Percentiles rank a stretch among this genome's conserved stretches.
Evolutionary conservation across 1,139 yeast species (phyloP).

Genomic region (Eremothecium gossypii): DNA sequence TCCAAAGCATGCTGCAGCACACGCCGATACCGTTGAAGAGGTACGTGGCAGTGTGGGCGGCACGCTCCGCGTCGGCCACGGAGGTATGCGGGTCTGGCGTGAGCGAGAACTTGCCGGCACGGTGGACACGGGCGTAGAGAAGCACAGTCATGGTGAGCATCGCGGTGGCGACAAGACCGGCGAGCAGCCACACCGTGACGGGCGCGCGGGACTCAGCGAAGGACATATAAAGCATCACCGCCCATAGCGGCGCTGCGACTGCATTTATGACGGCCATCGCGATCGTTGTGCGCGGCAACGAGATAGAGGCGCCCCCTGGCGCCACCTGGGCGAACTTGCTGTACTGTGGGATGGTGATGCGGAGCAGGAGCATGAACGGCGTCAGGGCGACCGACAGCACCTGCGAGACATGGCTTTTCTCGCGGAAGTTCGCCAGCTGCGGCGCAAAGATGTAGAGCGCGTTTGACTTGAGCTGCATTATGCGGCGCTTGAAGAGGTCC

Average conservation of each 20-base stretch:
- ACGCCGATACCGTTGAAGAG: constrained; percentile 43
- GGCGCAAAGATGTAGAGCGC: constrained; percentile 19
- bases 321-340: constrained; percentile 7
- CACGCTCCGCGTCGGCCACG: background rate
- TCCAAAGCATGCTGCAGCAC: constrained; percentile 68
- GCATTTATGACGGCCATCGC: constrained; percentile 18
- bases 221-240: constrained; percentile 14
- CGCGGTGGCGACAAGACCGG: constrained; percentile 9
- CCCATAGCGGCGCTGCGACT: constrained; percentile 17
- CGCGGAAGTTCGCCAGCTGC: constrained; percentile 20
- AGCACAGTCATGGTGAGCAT: constrained; percentile 7
- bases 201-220: constrained; percentile 10
- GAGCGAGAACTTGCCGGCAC: constrained; percentile 19
- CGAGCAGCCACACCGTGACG: constrained; percentile 12
- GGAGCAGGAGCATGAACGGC: constrained; percentile 24
- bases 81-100: background rate
- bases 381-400: constrained; percentile 19
- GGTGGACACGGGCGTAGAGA: constrained; percentile 10
- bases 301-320: background rate
- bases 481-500: constrained; percentile 3
- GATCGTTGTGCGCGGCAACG: constrained; percentile 8
- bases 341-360: constrained; percentile 25
- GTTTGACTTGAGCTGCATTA: constrained; percentile 9
- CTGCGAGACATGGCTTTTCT: constrained; percentile 19
- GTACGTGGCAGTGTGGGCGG: background rate